Evolutionary conservation across 257 asterid species (phyloP), one percentile per base, ranked within the genome.

Genomic region (Nicotiana noctiflora): DNA sequence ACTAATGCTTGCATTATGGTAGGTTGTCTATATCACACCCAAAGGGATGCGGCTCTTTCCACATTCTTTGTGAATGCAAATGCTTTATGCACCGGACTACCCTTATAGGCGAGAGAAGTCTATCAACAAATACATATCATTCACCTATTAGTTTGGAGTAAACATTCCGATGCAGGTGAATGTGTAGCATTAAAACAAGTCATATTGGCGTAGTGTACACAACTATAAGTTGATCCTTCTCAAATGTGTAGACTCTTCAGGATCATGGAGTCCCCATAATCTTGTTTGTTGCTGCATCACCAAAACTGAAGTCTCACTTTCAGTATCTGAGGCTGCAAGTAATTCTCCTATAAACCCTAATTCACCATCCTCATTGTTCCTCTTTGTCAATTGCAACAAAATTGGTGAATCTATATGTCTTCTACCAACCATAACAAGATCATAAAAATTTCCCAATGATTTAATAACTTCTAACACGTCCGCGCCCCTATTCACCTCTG

Each of bases 161-260:
- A 6, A 37, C 0, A 37, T 37, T 37, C 10, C 10, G 10, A 2
- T 37, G 46, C 46, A 8, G 0, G 46, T 7, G 46, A 37, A 37
- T 37, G 1, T 37, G 7, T 40, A 40, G 12, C 12, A 15, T 29
- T 15, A 67, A n/a, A n/a, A 67, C 29, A n/a, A 18, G 4, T 37
- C 55, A 67, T 67, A 67, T 67, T 10, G 18, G n/a, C 15, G 10
- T 67, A 67, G 31, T 37, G 4, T 13, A 72, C 14, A 72, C 78
- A 14, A 13, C 86, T 91, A 90, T 51, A 81, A 84, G 77, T 77
- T 77, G 60, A 89, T 70, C 83, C 89, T 88, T 86, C 95, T 89
- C 77, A 90, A 90, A 86, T 90, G 95, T 57, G 89, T 88, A 2
- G 95, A 90, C 29, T 92, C 93, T 88, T 90, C 97, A 1, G 93